Evolutionary conservation across 1,284 basidiomycete species (phyloP), one percentile per base, ranked within the genome.

Genomic region (Rhizopogon parksii): DNA sequence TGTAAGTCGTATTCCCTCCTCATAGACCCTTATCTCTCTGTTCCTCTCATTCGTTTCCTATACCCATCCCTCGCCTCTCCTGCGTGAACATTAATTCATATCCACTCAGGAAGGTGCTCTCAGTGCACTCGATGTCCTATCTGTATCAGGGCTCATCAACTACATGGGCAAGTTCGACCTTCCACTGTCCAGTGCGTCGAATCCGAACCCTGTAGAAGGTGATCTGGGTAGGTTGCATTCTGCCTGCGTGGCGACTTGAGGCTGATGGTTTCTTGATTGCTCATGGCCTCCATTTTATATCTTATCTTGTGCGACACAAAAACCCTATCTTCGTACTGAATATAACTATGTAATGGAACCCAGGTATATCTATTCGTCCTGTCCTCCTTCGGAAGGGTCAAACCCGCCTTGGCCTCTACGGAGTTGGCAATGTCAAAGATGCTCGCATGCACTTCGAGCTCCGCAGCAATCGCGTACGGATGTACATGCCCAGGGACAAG

Each of bases 401-500:
- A 30, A 94, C 93, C 0, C 76, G 82, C 48, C 77, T 99, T 1
- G 95, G 90, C 0, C 69, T 99, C 59, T 99, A 98, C 66, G 95
- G 95, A 1, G 83, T 98, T 48, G 95, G 96, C 27, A 99, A 99
- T 63, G 87, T 99, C 63, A 95, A 95, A 64, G 96, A 99, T 66
- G 85, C 89, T 56, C 76, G 96, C 35, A 92, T 99, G 86, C 91
- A 97, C 65, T 95, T 91, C 61, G 95, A 99, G 70, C 76, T 99
- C 37, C 74, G 92, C 49, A 91, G 89, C 59, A 95, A 95, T 63
- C 82, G 95, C 19, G 93, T 99, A 15, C 80, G 88, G 58, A 95
- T 99, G 93, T 97, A 85, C 68, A 91, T 95, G 83, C 96, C 95
- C 1, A 74, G 74, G 47, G 88, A 96, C 68, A 91, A 90, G 62